Percentiles rank a stretch among this genome's conserved stretches.
Conservation (phyloP, 352 stramenopile genomes). For the Peronospora farinosa region DNA sequence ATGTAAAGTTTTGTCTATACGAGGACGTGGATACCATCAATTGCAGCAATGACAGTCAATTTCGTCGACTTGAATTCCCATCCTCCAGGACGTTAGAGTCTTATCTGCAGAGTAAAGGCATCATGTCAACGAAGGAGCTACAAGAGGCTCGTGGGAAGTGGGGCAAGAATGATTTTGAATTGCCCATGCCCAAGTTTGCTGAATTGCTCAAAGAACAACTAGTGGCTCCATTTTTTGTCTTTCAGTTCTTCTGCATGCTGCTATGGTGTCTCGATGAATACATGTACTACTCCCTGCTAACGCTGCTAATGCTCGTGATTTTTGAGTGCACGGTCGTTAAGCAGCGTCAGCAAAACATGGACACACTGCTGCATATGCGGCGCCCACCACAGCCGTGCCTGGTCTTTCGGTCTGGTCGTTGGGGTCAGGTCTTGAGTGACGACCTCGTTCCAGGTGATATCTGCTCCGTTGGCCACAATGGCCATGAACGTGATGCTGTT, state of each 20-base stretch:
- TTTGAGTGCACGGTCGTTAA: constrained; percentile 96
- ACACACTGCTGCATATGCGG: constrained; percentile 92
- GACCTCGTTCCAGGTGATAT: constrained; percentile 90
- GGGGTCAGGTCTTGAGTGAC: constrained; percentile 75
- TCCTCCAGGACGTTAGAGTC: constrained; percentile 41
- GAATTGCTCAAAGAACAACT: constrained; percentile 95
- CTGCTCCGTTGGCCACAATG: constrained; percentile 84
- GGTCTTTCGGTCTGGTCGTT: constrained; percentile 86
- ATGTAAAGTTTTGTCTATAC: constrained; percentile 68
- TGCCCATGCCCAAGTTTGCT: constrained; percentile 91
- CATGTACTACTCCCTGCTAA: constrained; percentile 99
- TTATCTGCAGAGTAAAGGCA: constrained; percentile 53
- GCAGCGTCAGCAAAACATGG: constrained; percentile 92
- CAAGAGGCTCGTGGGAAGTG: constrained; percentile 43
- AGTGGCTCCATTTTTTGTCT: constrained; percentile 97
- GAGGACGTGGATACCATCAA: constrained; percentile 46
- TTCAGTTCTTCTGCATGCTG: constrained; percentile 98
- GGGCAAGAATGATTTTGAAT: constrained; percentile 90
- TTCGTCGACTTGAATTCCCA: constrained; percentile 68
- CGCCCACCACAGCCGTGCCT: constrained; percentile 79
- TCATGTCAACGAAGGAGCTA: constrained; percentile 37
- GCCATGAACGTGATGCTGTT: constrained; percentile 47
- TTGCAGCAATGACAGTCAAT: constrained; percentile 41
- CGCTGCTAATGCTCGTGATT: constrained; percentile 95
- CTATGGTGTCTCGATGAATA: constrained; percentile 99